phyloP scores from a whole-genome alignment of 1,284 basidiomycete genomes.

The Moesziomyces sp. region DNA sequence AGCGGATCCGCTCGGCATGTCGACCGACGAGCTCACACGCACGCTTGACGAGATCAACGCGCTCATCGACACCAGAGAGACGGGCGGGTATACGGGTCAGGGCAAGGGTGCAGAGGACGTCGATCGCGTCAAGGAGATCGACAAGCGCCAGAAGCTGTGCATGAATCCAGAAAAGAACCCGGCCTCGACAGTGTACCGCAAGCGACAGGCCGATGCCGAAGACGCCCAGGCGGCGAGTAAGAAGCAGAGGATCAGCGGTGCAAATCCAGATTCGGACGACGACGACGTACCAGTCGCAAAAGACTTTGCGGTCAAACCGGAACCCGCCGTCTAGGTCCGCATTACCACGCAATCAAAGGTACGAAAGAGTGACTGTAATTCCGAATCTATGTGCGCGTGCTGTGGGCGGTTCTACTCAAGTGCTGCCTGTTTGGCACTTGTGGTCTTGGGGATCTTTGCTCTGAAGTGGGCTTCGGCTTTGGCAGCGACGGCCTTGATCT shows the following conservation, averaged over 20 bases:
- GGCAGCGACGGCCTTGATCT: constrained; percentile 26
- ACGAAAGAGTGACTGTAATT: neutral
- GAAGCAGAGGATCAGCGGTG: constrained; percentile 2
- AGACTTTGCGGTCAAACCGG: constrained; percentile 20
- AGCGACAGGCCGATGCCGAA: constrained; percentile 14
- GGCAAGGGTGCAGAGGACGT: constrained; percentile 36
- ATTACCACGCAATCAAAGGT: too few species aligned
- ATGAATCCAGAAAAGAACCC: constrained; percentile 33
- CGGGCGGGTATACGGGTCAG: constrained; percentile 25
- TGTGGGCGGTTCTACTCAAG: constrained; percentile 12
- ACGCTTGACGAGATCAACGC: constrained; percentile 71
- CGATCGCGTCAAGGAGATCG: constrained; percentile 54
- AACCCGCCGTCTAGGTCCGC: constrained; percentile 8
- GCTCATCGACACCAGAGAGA: constrained; percentile 18
- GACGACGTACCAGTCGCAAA: constrained; percentile 23
- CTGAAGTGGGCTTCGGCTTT: constrained; percentile 29
- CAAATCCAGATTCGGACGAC: constrained; percentile 35
- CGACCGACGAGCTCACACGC: constrained; percentile 75
- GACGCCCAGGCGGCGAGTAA: neutral
- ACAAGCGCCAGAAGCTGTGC: constrained; percentile 41
- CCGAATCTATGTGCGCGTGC: neutral
- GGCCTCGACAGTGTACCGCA: constrained; percentile 13
- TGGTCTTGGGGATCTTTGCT: constrained; percentile 29
- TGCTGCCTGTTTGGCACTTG: constrained; percentile 24
- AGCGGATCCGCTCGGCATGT: constrained; percentile 61